phyloP scores from a whole-genome alignment of 1,284 basidiomycete species.

The Ustilago shanxiensis region DNA sequence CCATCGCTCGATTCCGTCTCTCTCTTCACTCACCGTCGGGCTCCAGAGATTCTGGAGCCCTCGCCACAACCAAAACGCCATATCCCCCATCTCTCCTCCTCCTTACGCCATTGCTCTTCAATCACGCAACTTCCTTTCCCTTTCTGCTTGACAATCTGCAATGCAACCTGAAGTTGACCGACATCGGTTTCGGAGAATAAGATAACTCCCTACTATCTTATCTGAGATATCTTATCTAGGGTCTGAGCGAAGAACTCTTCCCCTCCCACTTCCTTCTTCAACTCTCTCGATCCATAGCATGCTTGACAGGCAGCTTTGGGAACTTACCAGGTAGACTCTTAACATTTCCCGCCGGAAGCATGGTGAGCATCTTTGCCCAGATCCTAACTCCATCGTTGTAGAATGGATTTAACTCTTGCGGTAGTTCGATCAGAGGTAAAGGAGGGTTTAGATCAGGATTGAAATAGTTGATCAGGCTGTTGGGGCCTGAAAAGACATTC shows the following conservation, averaged over 20 bases:
- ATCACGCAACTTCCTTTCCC: too few species aligned
- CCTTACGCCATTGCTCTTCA: neutral
- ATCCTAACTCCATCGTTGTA: constrained; percentile 44
- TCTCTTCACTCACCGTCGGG: too few species aligned
- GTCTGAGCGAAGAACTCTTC: constrained; percentile 21
- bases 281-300: neutral
- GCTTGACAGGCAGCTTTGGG: neutral
- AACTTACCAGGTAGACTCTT: constrained; percentile 56
- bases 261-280: neutral
- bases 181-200: neutral
- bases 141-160: too few species aligned
- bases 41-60: constrained; percentile 38
- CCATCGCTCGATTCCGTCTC: constrained; percentile 2
- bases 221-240: constrained; percentile 34
- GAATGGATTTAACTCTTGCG: constrained; percentile 44
- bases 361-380: constrained; percentile 55
- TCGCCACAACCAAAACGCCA: constrained; percentile 17
- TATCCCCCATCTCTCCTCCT: neutral
- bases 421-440: constrained; percentile 49
- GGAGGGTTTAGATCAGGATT: constrained; percentile 52
- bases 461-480: constrained; percentile 44
- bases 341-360: constrained; percentile 51
- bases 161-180: too few species aligned
- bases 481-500: constrained; percentile 44
- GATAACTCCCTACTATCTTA: neutral